Evolutionary conservation across 2,329 filamentous ascomycete genomes (phyloP).

Genomic region (Tolypocladium pustulatum): DNA sequence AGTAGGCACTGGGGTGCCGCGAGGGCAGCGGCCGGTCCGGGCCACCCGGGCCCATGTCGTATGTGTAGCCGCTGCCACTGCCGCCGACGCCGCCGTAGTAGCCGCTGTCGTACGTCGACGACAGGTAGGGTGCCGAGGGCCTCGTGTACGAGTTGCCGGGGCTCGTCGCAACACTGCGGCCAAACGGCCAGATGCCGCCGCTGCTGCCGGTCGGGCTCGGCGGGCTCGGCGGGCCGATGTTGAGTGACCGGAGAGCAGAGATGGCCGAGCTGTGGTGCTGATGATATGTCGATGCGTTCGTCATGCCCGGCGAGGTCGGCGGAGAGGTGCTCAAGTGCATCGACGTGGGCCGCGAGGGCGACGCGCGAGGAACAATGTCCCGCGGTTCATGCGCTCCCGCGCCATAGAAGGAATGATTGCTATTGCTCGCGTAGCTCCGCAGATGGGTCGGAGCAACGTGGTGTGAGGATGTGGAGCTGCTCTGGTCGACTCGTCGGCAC

Average conservation of each 20-base stretch:
- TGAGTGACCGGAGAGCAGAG: slow-evolving; percentile 44
- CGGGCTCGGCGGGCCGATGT: slow-evolving; percentile 42
- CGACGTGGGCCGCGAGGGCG: slow-evolving; percentile 48
- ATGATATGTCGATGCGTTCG: slow-evolving; percentile 10
- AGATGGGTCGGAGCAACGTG: slow-evolving; percentile 13
- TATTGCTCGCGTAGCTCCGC: slow-evolving; percentile 17
- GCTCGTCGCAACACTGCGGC: slow-evolving; percentile 38
- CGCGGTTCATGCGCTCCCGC: slow-evolving; percentile 39
- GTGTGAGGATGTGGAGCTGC: slow-evolving; percentile 20
- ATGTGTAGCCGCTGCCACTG: slow-evolving; percentile 26
- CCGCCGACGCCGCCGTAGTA: slow-evolving; percentile 20
- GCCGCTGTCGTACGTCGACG: slow-evolving; percentile 42
- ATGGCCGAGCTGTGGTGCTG: slow-evolving; percentile 39
- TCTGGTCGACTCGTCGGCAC: slow-evolving; percentile 44
- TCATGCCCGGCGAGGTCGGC: slow-evolving; percentile 32
- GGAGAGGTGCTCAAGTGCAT: slow-evolving; percentile 42
- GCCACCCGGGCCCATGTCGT: slow-evolving; percentile 19
- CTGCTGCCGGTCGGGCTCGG: slow-evolving; percentile 38
- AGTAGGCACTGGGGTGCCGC: slow-evolving; percentile 41
- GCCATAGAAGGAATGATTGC: slow-evolving; percentile 33
- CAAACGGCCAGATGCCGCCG: slow-evolving; percentile 42
- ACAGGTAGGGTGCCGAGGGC: slow-evolving; percentile 27
- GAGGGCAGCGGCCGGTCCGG: slow-evolving; percentile 47
- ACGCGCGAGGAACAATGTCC: slow-evolving; percentile 54
- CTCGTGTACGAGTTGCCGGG: slow-evolving; percentile 41